Percentiles rank a stretch among this genome's conserved stretches.
Evolutionary conservation across 768 basidiomycete species (phyloP).

Genomic region (Termitomyces sp.): DNA sequence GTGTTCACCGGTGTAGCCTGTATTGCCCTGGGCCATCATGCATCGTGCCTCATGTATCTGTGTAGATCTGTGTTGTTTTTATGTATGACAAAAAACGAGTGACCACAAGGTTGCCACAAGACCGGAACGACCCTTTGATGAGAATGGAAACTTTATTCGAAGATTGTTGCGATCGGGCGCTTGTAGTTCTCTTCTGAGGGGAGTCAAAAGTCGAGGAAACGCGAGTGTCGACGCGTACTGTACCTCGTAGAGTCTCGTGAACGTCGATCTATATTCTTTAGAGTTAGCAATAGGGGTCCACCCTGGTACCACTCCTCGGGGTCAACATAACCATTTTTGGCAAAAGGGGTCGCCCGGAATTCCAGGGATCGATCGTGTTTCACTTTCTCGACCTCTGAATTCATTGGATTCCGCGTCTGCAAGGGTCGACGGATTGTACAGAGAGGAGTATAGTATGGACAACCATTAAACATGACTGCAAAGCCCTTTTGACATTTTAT

Average conservation of each 20-base stretch:
- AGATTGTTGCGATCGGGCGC: background rate
- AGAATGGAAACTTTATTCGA: conserved; percentile 2
- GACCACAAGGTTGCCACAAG: no score
- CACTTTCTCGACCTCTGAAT: conserved; percentile 23
- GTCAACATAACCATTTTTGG: conserved; percentile 33
- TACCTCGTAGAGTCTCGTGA: background rate
- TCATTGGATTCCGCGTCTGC: background rate
- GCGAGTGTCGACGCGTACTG: background rate
- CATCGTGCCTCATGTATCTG: no score
- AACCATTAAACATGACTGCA: background rate
- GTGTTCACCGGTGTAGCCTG: background rate
- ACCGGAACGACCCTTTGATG: conserved; percentile 1
- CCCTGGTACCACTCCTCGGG: conserved; percentile 43
- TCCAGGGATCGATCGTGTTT: conserved; percentile 47
- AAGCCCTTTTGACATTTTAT: background rate
- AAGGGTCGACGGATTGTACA: background rate
- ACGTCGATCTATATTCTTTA: conserved; percentile 24
- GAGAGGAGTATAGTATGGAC: background rate
- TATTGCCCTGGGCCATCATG: no score
- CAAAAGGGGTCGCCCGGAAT: conserved; percentile 19
- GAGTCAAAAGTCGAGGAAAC: background rate
- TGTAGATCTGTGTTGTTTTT: no score
- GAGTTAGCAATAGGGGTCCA: conserved; percentile 26
- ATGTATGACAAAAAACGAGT: conserved; percentile 5
- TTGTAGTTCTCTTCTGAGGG: background rate